Percentiles rank a stretch among this genome's conserved stretches.
Conservation (phyloP, 352 stramenopile genomes). For the Pythium aphanidermatum region DNA sequence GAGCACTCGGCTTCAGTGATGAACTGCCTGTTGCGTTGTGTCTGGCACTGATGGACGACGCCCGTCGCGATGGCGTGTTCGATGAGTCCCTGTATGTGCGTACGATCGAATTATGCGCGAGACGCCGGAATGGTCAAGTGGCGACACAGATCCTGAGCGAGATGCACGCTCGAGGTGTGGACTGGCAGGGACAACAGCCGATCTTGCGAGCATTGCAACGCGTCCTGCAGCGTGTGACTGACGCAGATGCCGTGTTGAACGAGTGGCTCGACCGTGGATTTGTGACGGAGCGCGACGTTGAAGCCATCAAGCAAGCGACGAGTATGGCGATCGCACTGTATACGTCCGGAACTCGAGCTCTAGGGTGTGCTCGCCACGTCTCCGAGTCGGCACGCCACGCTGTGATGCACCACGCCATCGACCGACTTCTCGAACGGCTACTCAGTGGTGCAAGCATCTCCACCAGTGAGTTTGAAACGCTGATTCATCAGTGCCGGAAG, state of each 20-base stretch:
- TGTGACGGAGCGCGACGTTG: conserved; percentile 22
- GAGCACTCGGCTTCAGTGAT: conserved; percentile 40
- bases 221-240: conserved; percentile 28
- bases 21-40: conserved; percentile 24
- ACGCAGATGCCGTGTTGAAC: conserved; percentile 24
- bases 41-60: conserved; percentile 38
- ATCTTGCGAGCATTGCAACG: conserved; percentile 36
- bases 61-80: conserved; percentile 37
- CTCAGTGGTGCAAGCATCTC: conserved; percentile 32
- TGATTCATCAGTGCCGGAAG: conserved; percentile 76
- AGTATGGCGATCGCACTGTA: conserved; percentile 18
- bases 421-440: conserved; percentile 46
- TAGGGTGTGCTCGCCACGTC: conserved; percentile 44
- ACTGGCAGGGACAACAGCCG: conserved; percentile 15
- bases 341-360: conserved; percentile 1
- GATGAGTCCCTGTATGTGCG: conserved; percentile 58
- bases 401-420: conserved; percentile 65
- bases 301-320: conserved; percentile 18
- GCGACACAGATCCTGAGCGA: conserved; percentile 26
- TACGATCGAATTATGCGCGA: conserved; percentile 47
- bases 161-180: conserved; percentile 2
- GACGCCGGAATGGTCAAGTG: conserved; percentile 26
- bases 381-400: conserved; percentile 55
- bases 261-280: conserved; percentile 21
- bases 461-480: conserved; percentile 67